These are phyloP conservation scores for Puccinia polysora DNA, from an alignment of 1,284 basidiomycete genomes.

Conservation along the genomic window DNA sequence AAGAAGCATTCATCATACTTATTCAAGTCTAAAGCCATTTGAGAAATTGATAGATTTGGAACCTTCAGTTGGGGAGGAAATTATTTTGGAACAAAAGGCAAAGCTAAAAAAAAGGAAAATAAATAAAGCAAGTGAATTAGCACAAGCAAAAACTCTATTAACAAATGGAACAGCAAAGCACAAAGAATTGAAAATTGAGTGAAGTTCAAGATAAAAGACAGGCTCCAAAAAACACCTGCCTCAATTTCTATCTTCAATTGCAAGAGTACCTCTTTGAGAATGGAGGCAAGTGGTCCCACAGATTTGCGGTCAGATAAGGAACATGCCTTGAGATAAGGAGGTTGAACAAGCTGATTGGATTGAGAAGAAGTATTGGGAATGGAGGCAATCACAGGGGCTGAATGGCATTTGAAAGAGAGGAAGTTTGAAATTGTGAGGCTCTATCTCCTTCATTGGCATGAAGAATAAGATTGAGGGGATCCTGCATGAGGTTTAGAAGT, in stretches of 20 bases:
- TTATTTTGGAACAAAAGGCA: constrained; percentile 56
- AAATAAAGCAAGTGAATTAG: background rate
- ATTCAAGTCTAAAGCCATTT: constrained; percentile 72
- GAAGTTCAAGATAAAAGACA: background rate
- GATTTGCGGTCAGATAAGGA: constrained; percentile 12
- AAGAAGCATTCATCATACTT: constrained; percentile 91
- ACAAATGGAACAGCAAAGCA: background rate
- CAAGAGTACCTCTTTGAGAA: constrained; percentile 18
- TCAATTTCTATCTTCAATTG: constrained; percentile 33
- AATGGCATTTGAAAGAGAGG: background rate
- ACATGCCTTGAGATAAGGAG: constrained; percentile 23
- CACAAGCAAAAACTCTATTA: background rate
- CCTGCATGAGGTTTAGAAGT: constrained; percentile 16
- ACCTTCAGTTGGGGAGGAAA: constrained; percentile 79
- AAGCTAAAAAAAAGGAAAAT: constrained; percentile 8
- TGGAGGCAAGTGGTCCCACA: constrained; percentile 7
- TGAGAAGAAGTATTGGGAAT: background rate
- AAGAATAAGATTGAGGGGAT: constrained; percentile 25
- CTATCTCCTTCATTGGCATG: constrained; percentile 33
- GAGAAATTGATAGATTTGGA: constrained; percentile 65
- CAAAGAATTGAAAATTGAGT: background rate
- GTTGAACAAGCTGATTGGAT: background rate
- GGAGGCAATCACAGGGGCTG: background rate
- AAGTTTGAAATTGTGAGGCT: background rate
- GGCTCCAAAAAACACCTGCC: constrained; percentile 6